These are phyloP conservation scores for Rhizopus stolonifer DNA, from an alignment of 371 early-diverging fungal genomes.

Conservation along the genomic window DNA sequence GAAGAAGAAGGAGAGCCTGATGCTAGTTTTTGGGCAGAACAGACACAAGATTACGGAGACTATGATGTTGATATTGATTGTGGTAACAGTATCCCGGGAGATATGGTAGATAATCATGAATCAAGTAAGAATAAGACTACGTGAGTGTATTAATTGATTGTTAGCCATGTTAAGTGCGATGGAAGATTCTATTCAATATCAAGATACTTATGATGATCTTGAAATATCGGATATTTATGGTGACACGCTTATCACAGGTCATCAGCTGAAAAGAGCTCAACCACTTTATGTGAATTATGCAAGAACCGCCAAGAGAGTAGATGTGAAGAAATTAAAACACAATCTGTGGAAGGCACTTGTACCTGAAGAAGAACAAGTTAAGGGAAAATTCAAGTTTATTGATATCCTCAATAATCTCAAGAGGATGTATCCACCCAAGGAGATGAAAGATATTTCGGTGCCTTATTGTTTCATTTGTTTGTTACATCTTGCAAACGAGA, in stretches of 20 bases:
- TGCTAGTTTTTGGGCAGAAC: conserved; percentile 44
- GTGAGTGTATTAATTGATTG: conserved; percentile 3
- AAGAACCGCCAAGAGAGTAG: conserved; percentile 87
- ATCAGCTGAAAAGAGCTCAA: conserved; percentile 59
- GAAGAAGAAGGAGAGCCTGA: conserved; percentile 25
- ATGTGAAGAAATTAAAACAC: conserved; percentile 93
- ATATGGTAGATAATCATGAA: conserved; percentile 17
- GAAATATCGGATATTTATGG: conserved; percentile 33
- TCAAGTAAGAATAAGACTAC: conserved; percentile 21
- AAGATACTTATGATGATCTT: conserved; percentile 27
- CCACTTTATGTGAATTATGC: conserved; percentile 82
- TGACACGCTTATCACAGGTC: conserved; percentile 40
- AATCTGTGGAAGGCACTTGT: conserved; percentile 81
- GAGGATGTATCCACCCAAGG: conserved; percentile 72
- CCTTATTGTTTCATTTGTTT: conserved; percentile 96
- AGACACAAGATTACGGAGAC: conserved; percentile 17
- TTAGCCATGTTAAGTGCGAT: conserved; percentile 23
- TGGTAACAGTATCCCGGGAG: conserved; percentile 17
- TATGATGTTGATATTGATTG: conserved; percentile 11
- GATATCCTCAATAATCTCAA: conserved; percentile 68
- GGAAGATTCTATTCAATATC: conserved; percentile 35
- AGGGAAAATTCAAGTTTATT: conserved; percentile 68
- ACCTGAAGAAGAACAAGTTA: conserved; percentile 35
- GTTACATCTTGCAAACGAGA: conserved; percentile 94
- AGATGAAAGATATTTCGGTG: conserved; percentile 86